phyloP scores from a whole-genome alignment of 345 rosid species.

The Bruguiera parviflora region DNA sequence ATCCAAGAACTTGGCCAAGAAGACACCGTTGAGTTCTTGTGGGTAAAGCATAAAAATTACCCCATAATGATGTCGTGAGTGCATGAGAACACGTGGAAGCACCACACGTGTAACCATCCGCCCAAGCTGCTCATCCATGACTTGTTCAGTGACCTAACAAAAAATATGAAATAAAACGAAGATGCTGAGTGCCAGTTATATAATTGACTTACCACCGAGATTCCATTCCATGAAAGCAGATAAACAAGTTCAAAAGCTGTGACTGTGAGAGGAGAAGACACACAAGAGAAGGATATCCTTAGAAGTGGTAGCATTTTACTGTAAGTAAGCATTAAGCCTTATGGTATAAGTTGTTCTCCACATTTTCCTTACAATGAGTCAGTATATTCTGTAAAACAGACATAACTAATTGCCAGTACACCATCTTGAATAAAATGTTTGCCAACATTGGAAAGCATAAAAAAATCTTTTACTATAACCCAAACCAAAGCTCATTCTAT shows the following conservation, averaged over 20 bases:
- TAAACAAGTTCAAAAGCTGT: too few species aligned
- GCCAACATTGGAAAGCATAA: too few species aligned
- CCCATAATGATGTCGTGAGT: conserved; percentile 94
- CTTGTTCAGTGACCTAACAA: conserved; percentile 73
- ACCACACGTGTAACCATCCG: conserved; percentile 89
- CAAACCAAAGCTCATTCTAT: too few species aligned
- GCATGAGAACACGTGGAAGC: conserved; percentile 97
- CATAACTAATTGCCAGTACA: too few species aligned
- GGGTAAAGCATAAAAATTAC: conserved; percentile 28
- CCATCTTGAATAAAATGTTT: too few species aligned
- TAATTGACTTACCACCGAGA: background rate
- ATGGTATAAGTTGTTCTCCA: too few species aligned
- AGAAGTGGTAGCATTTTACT: background rate
- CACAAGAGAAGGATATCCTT: background rate
- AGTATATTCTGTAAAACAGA: too few species aligned
- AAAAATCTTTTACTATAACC: too few species aligned
- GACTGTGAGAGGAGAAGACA: background rate
- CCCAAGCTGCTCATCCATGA: conserved; percentile 91
- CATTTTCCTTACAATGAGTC: too few species aligned
- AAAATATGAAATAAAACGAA: background rate
- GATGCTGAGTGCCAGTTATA: background rate
- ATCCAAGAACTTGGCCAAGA: background rate
- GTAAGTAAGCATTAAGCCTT: too few species aligned
- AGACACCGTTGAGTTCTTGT: background rate
- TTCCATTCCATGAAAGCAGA: background rate